Evolutionary conservation across 1,284 basidiomycete species (phyloP).

Genomic region (Rhodotorula sp.): DNA sequence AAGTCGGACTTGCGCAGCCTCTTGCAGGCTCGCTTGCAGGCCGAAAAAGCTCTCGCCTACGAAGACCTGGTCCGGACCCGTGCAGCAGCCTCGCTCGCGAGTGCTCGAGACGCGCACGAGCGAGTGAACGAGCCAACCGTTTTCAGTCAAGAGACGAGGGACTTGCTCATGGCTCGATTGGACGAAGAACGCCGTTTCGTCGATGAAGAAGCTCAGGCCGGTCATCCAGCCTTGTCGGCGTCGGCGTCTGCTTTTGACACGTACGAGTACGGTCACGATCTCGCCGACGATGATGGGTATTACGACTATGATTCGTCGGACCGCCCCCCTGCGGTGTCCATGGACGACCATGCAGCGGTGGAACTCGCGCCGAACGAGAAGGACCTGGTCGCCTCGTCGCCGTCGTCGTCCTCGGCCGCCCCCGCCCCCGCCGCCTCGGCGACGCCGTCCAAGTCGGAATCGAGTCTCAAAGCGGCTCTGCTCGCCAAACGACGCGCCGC

Average conservation of each 20-base stretch:
- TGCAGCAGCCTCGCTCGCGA: neutral
- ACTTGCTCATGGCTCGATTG: conserved; percentile 27
- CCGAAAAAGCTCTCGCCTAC: conserved; percentile 28
- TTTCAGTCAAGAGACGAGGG: conserved; percentile 24
- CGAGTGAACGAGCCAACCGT: neutral
- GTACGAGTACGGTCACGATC: neutral
- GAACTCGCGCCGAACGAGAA: neutral
- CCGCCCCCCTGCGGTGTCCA: neutral
- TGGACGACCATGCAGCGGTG: too few relatives aligned
- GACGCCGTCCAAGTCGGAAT: neutral
- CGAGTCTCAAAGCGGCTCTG: conserved; percentile 13
- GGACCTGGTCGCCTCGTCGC: neutral
- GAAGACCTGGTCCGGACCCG: conserved; percentile 2
- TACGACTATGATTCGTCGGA: neutral
- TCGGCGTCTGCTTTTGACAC: too few relatives aligned
- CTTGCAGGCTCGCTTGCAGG: conserved; percentile 13
- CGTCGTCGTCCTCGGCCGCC: neutral
- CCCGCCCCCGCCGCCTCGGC: neutral
- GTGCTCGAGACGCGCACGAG: neutral
- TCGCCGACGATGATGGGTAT: neutral
- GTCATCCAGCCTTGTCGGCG: neutral
- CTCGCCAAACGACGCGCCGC: conserved; percentile 18
- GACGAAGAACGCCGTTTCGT: conserved; percentile 33
- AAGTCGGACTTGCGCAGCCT: conserved; percentile 5
- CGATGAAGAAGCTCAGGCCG: neutral